Evolutionary conservation across 108 stramenopile genomes (phyloP).

Genomic region (Nitzschia sp.): DNA sequence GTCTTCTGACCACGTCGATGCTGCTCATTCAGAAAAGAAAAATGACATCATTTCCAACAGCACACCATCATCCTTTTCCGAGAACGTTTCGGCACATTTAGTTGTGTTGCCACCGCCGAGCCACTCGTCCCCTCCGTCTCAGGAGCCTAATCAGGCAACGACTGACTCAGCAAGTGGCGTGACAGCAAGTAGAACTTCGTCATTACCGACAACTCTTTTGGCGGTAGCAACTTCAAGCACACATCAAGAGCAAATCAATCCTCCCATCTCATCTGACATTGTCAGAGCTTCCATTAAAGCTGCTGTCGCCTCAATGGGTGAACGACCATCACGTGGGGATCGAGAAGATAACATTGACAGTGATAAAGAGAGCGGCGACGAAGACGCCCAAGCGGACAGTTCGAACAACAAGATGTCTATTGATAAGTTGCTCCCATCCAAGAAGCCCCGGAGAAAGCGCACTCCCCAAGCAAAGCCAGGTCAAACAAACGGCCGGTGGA

Average conservation of each 20-base stretch:
- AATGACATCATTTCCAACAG: conserved; percentile 1
- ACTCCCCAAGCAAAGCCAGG: conserved; percentile 14
- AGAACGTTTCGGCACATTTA: no score
- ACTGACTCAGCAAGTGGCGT: neutral
- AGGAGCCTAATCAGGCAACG: no score
- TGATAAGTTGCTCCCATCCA: neutral
- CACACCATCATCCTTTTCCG: no score
- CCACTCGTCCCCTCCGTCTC: no score
- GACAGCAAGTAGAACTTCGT: neutral
- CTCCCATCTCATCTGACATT: neutral
- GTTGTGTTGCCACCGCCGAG: neutral
- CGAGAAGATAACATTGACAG: neutral
- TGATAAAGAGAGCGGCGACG: neutral
- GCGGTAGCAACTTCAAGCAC: neutral
- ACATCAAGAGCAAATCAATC: neutral
- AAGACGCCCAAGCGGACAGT: neutral
- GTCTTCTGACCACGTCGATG: conserved; percentile 2
- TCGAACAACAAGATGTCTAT: neutral
- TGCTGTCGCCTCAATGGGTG: neutral
- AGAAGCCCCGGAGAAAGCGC: conserved; percentile 17
- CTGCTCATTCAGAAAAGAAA: conserved; percentile 2
- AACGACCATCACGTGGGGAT: neutral
- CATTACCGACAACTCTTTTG: neutral
- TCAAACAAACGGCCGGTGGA: conserved; percentile 87
- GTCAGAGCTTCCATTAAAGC: neutral